Evolutionary conservation across 176 grass and related monocot species (phyloP).

Genomic region (Carex scoparia): DNA sequence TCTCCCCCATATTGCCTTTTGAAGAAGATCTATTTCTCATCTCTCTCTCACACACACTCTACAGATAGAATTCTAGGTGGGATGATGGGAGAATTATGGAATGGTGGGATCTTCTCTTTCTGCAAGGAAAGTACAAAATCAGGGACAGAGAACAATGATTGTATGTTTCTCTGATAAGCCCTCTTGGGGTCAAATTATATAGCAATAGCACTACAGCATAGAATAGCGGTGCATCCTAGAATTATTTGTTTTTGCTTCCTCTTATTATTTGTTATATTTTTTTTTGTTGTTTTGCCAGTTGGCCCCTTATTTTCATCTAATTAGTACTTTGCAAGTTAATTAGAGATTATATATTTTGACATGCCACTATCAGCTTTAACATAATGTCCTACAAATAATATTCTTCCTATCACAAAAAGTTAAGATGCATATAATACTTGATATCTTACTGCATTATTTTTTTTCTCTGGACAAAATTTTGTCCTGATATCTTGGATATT

Average conservation of each 20-base stretch:
- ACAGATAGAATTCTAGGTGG: not conserved
- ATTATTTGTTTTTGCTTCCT: not conserved
- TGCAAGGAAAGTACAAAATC: constrained; percentile 34
- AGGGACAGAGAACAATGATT: constrained; percentile 23
- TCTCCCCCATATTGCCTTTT: constrained; percentile 37
- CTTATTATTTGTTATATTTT: not conserved
- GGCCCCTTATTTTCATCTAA: not conserved
- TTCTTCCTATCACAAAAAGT: not conserved
- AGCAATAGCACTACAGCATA: constrained; percentile 11
- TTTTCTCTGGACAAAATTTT: not conserved
- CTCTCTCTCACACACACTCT: constrained; percentile 23
- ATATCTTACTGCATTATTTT: too few relatives aligned
- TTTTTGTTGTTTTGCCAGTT: not conserved
- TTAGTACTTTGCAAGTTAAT: not conserved
- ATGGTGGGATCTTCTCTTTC: constrained; percentile 36
- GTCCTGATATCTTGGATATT: not conserved
- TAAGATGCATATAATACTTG: not conserved
- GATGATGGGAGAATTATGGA: constrained; percentile 24
- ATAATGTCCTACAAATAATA: not conserved
- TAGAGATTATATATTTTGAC: not conserved
- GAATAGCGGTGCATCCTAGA: constrained; percentile 15
- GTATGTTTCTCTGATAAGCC: constrained; percentile 17
- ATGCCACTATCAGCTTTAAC: not conserved
- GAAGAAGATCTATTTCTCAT: constrained; percentile 50
- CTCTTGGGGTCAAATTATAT: constrained; percentile 27